A percentile compares a stretch with the other conserved stretches of the same genome.
Conservation (phyloP, 2,329 filamentous ascomycete species). For the Rhinocladiella similis region DNA sequence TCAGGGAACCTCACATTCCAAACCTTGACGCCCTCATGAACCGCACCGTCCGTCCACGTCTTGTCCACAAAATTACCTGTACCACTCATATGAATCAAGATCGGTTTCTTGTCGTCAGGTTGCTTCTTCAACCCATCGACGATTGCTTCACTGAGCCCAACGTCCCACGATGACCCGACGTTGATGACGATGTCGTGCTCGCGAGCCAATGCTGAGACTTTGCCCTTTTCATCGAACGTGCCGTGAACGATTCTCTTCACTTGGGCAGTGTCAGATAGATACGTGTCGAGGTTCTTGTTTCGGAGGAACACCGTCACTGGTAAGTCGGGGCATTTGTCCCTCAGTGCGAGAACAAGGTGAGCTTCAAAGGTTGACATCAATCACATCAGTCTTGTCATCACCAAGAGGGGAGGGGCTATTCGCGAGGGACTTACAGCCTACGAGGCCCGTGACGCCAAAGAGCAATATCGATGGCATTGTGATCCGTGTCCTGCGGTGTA, state of each 20-base stretch:
- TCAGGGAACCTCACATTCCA: conserved; percentile 2
- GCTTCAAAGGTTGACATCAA: neutral
- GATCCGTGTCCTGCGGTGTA: neutral
- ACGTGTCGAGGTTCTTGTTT: conserved; percentile 7
- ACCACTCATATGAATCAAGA: conserved; percentile 14
- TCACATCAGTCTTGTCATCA: neutral
- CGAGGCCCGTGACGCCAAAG: conserved; percentile 10
- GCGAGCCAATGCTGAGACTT: conserved; percentile 8
- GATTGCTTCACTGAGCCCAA: conserved; percentile 11
- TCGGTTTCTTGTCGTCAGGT: conserved; percentile 12
- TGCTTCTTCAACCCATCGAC: conserved; percentile 14
- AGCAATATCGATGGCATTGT: conserved; percentile 14
- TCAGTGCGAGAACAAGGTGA: conserved; percentile 13
- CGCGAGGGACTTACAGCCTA: conserved; percentile 12
- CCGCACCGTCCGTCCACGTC: conserved; percentile 9
- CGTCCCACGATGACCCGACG: conserved; percentile 16
- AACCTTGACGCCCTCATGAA: conserved; percentile 5
- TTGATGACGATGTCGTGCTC: conserved; percentile 16
- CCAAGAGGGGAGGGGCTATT: no score
- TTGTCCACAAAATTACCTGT: conserved; percentile 15
- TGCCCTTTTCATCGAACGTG: conserved; percentile 17
- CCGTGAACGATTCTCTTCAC: conserved; percentile 14
- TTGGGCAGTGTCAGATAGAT: conserved; percentile 13
- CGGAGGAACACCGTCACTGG: conserved; percentile 14
- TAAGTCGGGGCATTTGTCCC: conserved; percentile 4